Evolutionary conservation across 192 early-diverging fungal genomes (phyloP), one percentile per base, ranked within the genome.

Genomic region (Backusella psychrophila): DNA sequence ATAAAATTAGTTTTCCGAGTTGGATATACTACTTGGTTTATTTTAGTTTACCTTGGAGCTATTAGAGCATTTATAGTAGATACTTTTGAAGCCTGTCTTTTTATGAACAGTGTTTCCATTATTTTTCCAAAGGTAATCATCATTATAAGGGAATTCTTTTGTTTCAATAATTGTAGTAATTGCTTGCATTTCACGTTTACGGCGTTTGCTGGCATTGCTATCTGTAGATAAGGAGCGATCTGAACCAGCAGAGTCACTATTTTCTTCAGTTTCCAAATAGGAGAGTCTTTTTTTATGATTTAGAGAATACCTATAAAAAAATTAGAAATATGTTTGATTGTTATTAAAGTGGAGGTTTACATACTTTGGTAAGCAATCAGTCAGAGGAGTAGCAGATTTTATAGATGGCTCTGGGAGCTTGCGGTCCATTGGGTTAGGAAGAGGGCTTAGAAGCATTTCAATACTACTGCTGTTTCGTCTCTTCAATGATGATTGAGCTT

Each of bases 161-260:
- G 87, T 85, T 63, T 89, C 88, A 8, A 89, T 81, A 72, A 89
- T 87, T 66, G 85, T 83, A 49, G 87, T 89, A 4, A 89, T 86
- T 5, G 88, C 85, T 46, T 88, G 87, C 88, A 89, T 89, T 70
- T 89, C 88, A 7, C 88, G 82, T 52, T 87, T 79, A 70, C 86
- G 85, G 29, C 88, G 83, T 56, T 86, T 88, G 44, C 77, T 69
- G 29, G 3, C 19, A 38, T 38, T 46, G 15, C 11, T 15, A 19
- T 72, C 70, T 29, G 41, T 72, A 23, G 39, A 44, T 17, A 44
- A 23, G 31, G 42, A 49, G 29, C 19, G 23, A 31, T 29, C 38
- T 31, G 70, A 31, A 31, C 36, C 41, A 31, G 14, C 38, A 33
- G 70, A 68, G n/a, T 36, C n/a, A 19, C 29, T 38, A 33, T 38